Base-by-base conservation (phyloP, 1,284 basidiomycete genomes). In the Crucibulum cyathiforme region DNA sequence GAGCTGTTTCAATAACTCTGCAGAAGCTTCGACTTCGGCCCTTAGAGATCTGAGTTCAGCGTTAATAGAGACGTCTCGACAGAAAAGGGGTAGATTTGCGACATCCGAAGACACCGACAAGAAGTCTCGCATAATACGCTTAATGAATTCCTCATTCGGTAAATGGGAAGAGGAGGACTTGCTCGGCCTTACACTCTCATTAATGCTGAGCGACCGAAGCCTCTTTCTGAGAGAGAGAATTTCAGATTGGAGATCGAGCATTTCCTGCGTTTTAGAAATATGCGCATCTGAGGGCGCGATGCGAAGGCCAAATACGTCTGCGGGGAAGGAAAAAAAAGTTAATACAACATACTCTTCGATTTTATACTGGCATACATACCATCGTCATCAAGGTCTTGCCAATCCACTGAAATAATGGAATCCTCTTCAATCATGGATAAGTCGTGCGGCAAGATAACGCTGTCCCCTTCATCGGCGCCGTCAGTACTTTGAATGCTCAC, bases 161-260 rank as follows among this genome's bases (percentile, higher is more conserved):
- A 93, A 78, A 46, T 78, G 73, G 10, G 78, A n/a, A 19, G 47
- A 60, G 35, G 80, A 77, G n/a, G 71, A 47, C 58, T 69, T 71
- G 12, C 66, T 71, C 19, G 87, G 84, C 24, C 79, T 77, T 17
- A 83, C 82, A 13, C 82, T 69, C 52, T 85, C 83, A 58, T 85
- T 84, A 59, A 92, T 83, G 58, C 80, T 82, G 58, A 93, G 78
- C 7, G 85, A 83, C 50, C 82, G 82, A 36, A 93, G 75, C n/a
- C 83, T 80, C 66, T 82, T 88, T 58, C 89, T 80, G 35, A 91
- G 69, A 4, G 63, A 65, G 46, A 81, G 63, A 36, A 87, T 75
- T 49, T 74, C 75, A 51, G 72, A 70, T 59, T 83, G 74, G 8
- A 84, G 63, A 47, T 77, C 75, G 48, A 69, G 64, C 63, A 76